These are phyloP conservation scores for bread wheat (Triticum aestivum) DNA, from an alignment of 176 grass and related monocot species.

Conservation along the genomic window DNA sequence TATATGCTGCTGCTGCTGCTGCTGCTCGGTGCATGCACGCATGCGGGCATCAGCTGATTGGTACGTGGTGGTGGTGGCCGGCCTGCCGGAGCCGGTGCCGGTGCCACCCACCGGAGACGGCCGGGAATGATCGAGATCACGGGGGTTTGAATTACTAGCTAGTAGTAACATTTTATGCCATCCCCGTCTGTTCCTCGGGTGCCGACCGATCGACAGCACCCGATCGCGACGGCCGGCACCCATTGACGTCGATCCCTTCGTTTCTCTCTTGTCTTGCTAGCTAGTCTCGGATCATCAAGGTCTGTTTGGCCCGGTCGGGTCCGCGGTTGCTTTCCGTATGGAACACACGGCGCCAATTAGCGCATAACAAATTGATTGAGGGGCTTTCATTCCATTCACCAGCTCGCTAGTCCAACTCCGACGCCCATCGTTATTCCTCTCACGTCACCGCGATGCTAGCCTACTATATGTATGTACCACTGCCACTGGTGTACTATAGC, in stretches of 20 bases:
- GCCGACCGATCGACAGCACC: constrained; percentile 49
- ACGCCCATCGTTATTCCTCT: background rate
- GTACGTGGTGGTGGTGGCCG: too few species aligned
- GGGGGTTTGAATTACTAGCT: too few species aligned
- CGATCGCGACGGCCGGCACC: constrained; percentile 6
- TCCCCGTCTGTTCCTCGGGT: constrained; percentile 39
- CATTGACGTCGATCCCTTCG: background rate
- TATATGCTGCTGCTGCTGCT: background rate
- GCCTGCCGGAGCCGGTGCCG: too few species aligned
- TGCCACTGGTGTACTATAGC: background rate
- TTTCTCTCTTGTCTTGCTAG: background rate
- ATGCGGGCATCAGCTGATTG: background rate
- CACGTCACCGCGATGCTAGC: background rate
- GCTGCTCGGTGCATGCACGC: background rate
- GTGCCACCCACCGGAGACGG: too few species aligned
- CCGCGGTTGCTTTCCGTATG: constrained; percentile 46
- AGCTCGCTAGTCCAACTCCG: constrained; percentile 11
- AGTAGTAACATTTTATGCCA: constrained; percentile 12
- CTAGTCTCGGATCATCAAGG: background rate
- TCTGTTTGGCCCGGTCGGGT: background rate
- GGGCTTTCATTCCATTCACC: background rate
- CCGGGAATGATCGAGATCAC: too few species aligned
- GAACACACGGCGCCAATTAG: constrained; percentile 23
- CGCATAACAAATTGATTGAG: constrained; percentile 6
- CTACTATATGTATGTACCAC: too few species aligned